A percentile compares a stretch with the other conserved stretches of the same genome.
Conservation (phyloP, 176 grass and related monocot genomes). For the Puccinellia tenuiflora region DNA sequence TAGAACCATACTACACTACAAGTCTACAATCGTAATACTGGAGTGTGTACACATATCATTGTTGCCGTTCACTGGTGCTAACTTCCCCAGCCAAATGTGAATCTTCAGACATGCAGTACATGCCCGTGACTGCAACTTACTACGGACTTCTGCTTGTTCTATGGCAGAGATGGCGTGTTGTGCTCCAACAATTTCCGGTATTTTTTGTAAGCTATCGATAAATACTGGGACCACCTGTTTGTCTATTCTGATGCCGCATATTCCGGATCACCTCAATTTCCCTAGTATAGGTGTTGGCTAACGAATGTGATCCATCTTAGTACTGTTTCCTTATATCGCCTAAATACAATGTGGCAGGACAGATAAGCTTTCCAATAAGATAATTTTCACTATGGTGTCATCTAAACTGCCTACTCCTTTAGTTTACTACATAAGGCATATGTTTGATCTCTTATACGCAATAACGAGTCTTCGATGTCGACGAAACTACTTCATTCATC, state of each 20-base stretch:
- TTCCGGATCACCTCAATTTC: not conserved
- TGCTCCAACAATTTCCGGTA: not conserved
- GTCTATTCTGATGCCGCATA: not conserved
- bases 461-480: not conserved
- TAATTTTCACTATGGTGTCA: not conserved
- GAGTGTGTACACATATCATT: not conserved
- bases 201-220: not conserved
- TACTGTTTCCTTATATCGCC: not conserved
- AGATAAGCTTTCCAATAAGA: not conserved
- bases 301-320: not conserved
- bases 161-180: not conserved
- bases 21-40: not conserved
- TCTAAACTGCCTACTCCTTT: not conserved
- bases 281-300: not conserved
- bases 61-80: not conserved
- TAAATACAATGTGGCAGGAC: not conserved
- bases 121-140: not conserved
- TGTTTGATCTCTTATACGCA: too few relatives aligned
- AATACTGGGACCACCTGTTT: conserved; percentile 21
- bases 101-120: not conserved
- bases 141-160: not conserved
- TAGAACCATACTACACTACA: too few relatives aligned
- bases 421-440: too few relatives aligned
- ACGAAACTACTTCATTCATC: not conserved
- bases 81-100: not conserved